Base-by-base conservation (phyloP, 2,329 filamentous ascomycete species). In the Fusarium oligoseptatum region DNA sequence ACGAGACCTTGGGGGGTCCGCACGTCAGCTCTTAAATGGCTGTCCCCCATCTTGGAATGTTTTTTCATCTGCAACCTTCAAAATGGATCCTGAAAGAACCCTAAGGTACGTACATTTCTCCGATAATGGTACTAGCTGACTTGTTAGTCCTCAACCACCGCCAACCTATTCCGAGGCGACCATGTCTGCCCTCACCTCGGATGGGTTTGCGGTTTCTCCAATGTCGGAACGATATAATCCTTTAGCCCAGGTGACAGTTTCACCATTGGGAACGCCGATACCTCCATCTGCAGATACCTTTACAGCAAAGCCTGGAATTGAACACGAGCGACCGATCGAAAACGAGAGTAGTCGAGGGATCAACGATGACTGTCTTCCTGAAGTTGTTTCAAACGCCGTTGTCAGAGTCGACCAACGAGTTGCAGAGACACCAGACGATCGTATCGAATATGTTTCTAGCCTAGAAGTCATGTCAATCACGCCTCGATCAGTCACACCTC, bases 61-160 rank as follows among this genome's bases (percentile, higher is more conserved):
- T 58, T 24, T 58, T 37, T 22, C 9, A 12, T 39, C 15, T 37
- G 9, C 22, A 22, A 39, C 34, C 20, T 24, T 15, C 32, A 58
- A 58, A 58, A 58, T 58, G 55, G 55, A 58, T 37, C 32, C 34
- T 36, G 22, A 58, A 37, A 58, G 55, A 58, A 24, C 34, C 20
- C 55, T 39, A 39, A 58, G 55, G 55, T 58, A 24, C 22, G 15
- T n/a, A 4, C 9, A 4, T 24, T 17, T 22, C 15, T 24, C 9
- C 8, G 22, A 14, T 37, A 6, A 27, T 36, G 22, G 2, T 8
- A 4, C 34, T 24, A 4, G 37, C 17, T 60, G n/a, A 60, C 57
- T 43, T 17, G 34, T 14, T 37, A 60, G 57, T 14, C 57, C 37
- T 22, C 55, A 8, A 37, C 57, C 56, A 8, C 56, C 57, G 17